Base-by-base conservation (phyloP, 352 stramenopile genomes). In the Globisporangium iwayamae region DNA sequence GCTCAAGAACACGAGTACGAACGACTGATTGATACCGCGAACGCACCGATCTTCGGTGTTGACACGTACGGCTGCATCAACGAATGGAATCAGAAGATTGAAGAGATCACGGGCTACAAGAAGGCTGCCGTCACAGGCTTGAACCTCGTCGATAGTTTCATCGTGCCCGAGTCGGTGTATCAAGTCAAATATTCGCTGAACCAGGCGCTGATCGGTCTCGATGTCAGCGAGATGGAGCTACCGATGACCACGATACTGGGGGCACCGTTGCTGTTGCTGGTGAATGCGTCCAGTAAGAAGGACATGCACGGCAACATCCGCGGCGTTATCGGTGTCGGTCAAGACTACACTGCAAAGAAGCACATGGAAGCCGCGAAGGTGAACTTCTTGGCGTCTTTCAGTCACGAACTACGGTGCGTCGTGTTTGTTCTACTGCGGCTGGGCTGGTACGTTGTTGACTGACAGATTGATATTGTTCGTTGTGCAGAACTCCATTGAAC, bases 231-330 rank as follows among this genome's bases (percentile, higher is more conserved):
- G 65, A 90, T 90, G 81, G 79, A 89, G 52, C 62, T 89, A 38
- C 79, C 81, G 0, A 90, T 90, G 77, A 88, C 75, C 13, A 89
- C 77, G 0, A 77, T 72, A 34, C 65, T 60, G 51, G 74, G 72
- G 3, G 67, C 59, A 18, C 68, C 76, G 11, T 63, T 90, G 48
- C 67, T 88, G 10, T 30, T 89, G 61, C 65, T 88, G 36, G 81
- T 89, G 50, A 90, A 89, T 62, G 79, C 79, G 38, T 89, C 79
- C 0, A 90, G 81, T 25, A 90, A 91, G 59, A 89, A 91, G 34
- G 87, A 96, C 61, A 85, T 86, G 72, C 83, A 95, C 36, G 85
- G 88, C 32, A 93, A 92, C 61, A 85, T 97, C 64, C 79, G 93
- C 13, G 91, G 90, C 63, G 89, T 96, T 4, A 91, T 97, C 56